Evolutionary conservation across 805 yeast genomes (phyloP).

Genomic region (Komagataella mondaviorum): DNA sequence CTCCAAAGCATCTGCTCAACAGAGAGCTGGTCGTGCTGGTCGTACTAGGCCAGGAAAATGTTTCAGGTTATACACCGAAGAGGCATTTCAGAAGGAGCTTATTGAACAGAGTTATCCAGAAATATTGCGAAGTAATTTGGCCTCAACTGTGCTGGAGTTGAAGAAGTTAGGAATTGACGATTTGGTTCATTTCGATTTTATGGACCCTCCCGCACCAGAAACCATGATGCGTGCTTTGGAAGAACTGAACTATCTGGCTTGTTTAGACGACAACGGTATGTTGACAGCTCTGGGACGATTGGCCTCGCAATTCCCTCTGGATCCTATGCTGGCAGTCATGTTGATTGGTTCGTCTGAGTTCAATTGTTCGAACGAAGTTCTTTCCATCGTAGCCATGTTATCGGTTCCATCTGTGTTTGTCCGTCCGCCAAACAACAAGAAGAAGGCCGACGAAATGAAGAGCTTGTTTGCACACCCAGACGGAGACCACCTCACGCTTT

Average conservation of each 20-base stretch:
- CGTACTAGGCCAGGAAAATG: conserved; percentile 98
- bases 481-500: conserved; percentile 86
- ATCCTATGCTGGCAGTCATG: conserved; percentile 91
- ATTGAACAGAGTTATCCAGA: conserved; percentile 96
- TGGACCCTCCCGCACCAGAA: conserved; percentile 99
- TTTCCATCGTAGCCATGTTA: conserved; percentile 79
- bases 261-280: conserved; percentile 86
- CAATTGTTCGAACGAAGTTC: conserved; percentile 77
- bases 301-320: conserved; percentile 89
- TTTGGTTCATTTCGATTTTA: conserved; percentile 92
- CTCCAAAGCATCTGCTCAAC: conserved; percentile 95
- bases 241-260: conserved; percentile 80
- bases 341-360: conserved; percentile 78
- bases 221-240: conserved; percentile 99
- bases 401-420: conserved; percentile 93
- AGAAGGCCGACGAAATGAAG: conserved; percentile 86
- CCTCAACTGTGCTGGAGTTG: conserved; percentile 83
- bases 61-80: conserved; percentile 92
- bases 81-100: conserved; percentile 86
- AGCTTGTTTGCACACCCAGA: conserved; percentile 80
- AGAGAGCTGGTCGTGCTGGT: conserved; percentile 99
- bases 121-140: conserved; percentile 78
- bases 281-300: conserved; percentile 80
- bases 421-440: conserved; percentile 78
- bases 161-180: conserved; percentile 93